Evolutionary conservation across 73 alveolate species (phyloP).

Genomic region (Paramecium bursaria): DNA sequence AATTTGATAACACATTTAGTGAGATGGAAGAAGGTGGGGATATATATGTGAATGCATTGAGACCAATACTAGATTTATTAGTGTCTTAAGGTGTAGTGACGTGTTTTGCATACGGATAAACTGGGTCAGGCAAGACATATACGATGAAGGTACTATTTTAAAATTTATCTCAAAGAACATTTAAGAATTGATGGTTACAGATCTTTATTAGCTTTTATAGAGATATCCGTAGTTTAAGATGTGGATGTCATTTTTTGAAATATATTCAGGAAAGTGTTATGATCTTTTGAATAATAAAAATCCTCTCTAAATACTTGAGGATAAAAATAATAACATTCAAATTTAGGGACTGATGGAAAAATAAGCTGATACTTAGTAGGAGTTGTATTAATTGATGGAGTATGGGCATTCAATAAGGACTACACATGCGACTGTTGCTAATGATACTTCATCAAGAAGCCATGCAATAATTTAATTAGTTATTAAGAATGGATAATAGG

Average conservation of each 20-base stretch:
- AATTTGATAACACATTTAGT: conserved; percentile 89
- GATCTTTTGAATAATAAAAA: conserved; percentile 93
- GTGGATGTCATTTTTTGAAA: conserved; percentile 93
- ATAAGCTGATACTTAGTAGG: conserved; percentile 85
- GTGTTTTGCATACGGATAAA: conserved; percentile 98
- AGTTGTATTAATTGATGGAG: conserved; percentile 88
- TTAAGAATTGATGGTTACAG: conserved; percentile 84
- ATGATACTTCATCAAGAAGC: conserved; percentile 95
- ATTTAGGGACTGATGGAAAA: conserved; percentile 93
- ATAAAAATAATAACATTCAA: conserved; percentile 87
- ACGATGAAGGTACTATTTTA: too few species aligned
- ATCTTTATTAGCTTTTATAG: conserved; percentile 73
- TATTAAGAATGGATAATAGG: conserved; percentile 82
- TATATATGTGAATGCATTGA: conserved; percentile 83
- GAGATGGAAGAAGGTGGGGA: conserved; percentile 84
- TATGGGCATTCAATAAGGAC: conserved; percentile 94
- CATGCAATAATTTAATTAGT: conserved; percentile 95
- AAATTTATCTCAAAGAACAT: too few species aligned
- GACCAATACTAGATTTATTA: conserved; percentile 83
- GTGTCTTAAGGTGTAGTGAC: conserved; percentile 93
- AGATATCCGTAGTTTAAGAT: conserved; percentile 65
- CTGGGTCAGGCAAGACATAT: conserved; percentile 98
- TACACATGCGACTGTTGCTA: conserved; percentile 95
- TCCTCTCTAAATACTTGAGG: conserved; percentile 93
- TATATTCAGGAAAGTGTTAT: conserved; percentile 95